Evolutionary conservation across 768 basidiomycete genomes (phyloP), one percentile per base, ranked within the genome.

Genomic region (Paxillus involutus): DNA sequence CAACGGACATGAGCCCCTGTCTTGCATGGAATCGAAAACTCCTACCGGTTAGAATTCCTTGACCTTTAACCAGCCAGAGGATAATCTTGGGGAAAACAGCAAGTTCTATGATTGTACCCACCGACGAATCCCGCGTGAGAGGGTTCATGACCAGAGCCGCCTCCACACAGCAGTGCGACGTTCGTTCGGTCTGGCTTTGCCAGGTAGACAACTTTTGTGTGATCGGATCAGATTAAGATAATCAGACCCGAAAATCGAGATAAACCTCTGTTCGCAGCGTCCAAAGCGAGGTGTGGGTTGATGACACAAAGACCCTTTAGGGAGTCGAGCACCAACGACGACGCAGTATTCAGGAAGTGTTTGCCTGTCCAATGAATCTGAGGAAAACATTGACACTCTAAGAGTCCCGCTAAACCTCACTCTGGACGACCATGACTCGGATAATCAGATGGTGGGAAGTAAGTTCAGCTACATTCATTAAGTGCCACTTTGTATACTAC

Each of bases 71-170:
- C 41, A 26, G 29, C 9, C 40, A 43, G 33, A 57, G 29, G 35
- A 35, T 40, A n/a, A 47, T 36, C 29, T 12, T 4, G 3, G 50
- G 36, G 58, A 49, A 21, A 32, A 32, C 0, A 14, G 3, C 4
- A 29, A 30, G 33, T 17, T 58, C 9, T 9, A 12, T 14, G 11
- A 12, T 14, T 17, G 19, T 41, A 66, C 79, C 59, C 57, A 87
- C 92, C 94, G n/a, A 96, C 93, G 61, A 89, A 94, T 2, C 84
- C 89, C 5, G 91, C 83, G 71, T 94, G 93, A 14, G 93, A 82
- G 7, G 95, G 95, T 63, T 97, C 95, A 65, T 97, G 95, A 5
- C 95, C 91, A 24, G 87, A 84, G 32, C 92, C 91, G 6, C 92
- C 91, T 9, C 91, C 91, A 62, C 88, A 91, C 61, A 94, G 76